Base-by-base conservation (phyloP, 73 alveolate species). In the Effrenium voratum region DNA sequence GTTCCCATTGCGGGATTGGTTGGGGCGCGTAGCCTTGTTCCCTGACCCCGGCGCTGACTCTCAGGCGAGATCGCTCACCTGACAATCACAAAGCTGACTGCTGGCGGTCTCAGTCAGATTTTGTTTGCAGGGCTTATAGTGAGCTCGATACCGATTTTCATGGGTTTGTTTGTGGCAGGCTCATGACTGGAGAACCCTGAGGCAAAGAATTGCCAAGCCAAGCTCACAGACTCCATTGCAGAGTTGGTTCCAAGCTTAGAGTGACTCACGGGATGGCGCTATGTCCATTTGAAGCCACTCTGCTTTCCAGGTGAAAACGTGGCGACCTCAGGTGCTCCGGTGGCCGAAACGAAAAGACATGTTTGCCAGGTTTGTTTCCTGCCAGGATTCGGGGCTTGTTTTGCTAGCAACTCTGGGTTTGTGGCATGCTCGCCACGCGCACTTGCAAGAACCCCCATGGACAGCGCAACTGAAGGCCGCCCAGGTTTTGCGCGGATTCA, bases 11-110 rank as follows among this genome's bases (percentile, higher is more conserved):
- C n/a, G n/a, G n/a, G n/a, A n/a, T n/a, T n/a, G n/a, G n/a, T n/a
- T n/a, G n/a, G n/a, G n/a, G n/a, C n/a, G n/a, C n/a, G n/a, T n/a
- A n/a, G n/a, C n/a, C n/a, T n/a, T n/a, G n/a, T n/a, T n/a, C n/a
- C n/a, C n/a, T n/a, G n/a, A n/a, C n/a, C n/a, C n/a, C n/a, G n/a
- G n/a, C n/a, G n/a, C n/a, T n/a, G n/a, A n/a, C n/a, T 24, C 68
- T 28, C 28, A 87, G 95, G 95, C 75, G 97, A 90, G 75, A 90
- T 90, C 36, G 97, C 87, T 50, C 97, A 90, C 38, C 26, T 68
- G 97, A 90, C 87, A 43, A 90, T 90, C 97, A 90, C 97, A 34
- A 90, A 90, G 41, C 97, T 90, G 68, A 90, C 97, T 5, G 97
- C 49, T 70, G 34, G 77, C 47, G 38, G 41, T 28, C 49, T n/a